Conservation (phyloP, 805 yeast genomes). For the Kodamaea hsintzibuensis region DNA sequence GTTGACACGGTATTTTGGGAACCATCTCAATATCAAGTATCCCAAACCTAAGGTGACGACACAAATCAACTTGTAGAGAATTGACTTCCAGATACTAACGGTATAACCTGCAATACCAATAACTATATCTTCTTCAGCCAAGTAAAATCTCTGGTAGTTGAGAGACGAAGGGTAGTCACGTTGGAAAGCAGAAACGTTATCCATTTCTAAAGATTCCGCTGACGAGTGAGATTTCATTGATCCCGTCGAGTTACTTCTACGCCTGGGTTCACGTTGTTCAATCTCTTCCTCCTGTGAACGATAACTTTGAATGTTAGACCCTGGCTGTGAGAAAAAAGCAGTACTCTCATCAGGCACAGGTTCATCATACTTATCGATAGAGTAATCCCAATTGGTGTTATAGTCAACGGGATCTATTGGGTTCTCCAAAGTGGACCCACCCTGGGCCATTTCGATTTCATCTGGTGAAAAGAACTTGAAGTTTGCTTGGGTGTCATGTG, state of each 20-base stretch:
- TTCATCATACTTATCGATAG: constrained; percentile 47
- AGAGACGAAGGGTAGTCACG: constrained; percentile 36
- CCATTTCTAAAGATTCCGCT: constrained; percentile 13
- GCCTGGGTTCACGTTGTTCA: constrained; percentile 14
- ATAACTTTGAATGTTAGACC: constrained; percentile 6
- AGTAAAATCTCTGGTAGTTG: constrained; percentile 76
- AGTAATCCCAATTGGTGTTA: constrained; percentile 72
- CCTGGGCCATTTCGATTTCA: constrained; percentile 85
- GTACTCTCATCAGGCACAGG: neutral
- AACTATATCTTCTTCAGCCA: constrained; percentile 94
- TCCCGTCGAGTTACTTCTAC: constrained; percentile 25
- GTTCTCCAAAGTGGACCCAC: constrained; percentile 74
- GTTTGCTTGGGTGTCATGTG: constrained; percentile 39
- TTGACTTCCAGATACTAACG: constrained; percentile 47
- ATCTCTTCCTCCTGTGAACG: neutral
- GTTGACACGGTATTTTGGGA: constrained; percentile 71
- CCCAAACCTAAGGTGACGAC: constrained; percentile 66
- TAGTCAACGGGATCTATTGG: constrained; percentile 61
- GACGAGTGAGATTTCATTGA: constrained; percentile 24
- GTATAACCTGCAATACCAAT: constrained; percentile 91
- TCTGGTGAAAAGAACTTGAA: constrained; percentile 83
- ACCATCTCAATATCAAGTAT: constrained; percentile 78
- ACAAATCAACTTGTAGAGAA: constrained; percentile 56
- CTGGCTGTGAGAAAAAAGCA: constrained; percentile 10
- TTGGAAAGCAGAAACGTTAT: constrained; percentile 1